A percentile compares a stretch with the other conserved stretches of the same genome.
Conservation (phyloP, 805 yeast genomes). For the Starmerella cellae region DNA sequence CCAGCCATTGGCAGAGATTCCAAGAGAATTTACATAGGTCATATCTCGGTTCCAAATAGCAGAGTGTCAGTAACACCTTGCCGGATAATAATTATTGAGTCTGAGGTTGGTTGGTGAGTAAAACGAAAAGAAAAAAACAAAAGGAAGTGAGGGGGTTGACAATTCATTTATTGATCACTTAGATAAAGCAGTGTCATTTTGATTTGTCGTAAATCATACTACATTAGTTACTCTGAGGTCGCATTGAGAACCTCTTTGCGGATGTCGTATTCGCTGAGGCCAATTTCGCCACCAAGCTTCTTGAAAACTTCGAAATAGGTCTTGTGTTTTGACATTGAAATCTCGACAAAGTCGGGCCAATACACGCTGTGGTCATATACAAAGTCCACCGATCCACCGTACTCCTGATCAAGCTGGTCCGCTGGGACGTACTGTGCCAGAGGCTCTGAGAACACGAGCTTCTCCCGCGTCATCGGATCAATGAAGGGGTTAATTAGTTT, state of each 20-base stretch:
- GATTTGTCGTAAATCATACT: neutral
- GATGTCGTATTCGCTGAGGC: constrained; percentile 71
- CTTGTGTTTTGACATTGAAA: constrained; percentile 46
- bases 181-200: no score
- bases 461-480: constrained; percentile 89
- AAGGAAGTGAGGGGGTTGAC: no score
- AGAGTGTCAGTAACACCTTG: no score
- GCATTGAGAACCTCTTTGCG: constrained; percentile 27
- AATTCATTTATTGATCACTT: no score
- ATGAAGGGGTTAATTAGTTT: constrained; percentile 89
- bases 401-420: constrained; percentile 68
- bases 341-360: constrained; percentile 57
- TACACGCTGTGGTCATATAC: constrained; percentile 67
- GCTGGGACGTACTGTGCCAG: constrained; percentile 68
- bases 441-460: constrained; percentile 82
- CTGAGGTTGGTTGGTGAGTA: no score
- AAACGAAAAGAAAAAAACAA: no score
- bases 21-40: no score
- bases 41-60: no score
- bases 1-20: no score
- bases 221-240: neutral
- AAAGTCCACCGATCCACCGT: constrained; percentile 78
- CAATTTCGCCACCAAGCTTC: constrained; percentile 57
- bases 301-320: constrained; percentile 57
- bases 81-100: no score